Evolutionary conservation across 495 filamentous ascomycete species (phyloP).

Genomic region (Daldinia childiae): DNA sequence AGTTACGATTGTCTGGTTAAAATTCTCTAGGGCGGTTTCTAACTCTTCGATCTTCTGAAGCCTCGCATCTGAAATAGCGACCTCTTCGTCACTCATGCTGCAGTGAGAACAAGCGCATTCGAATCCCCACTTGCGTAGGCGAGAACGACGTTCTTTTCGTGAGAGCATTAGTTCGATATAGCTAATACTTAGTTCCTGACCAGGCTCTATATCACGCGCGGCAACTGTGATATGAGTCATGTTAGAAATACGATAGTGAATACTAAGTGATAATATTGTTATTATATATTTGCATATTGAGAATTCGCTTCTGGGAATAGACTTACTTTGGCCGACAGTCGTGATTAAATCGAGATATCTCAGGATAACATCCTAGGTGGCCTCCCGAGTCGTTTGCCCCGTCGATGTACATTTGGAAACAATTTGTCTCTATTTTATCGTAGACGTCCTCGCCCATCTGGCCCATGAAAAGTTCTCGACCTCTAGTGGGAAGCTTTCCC

Average conservation of each 20-base stretch:
- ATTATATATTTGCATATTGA: not conserved
- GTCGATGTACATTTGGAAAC: slow-evolving; percentile 52
- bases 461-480: slow-evolving; percentile 41
- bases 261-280: slow-evolving; percentile 28
- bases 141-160: slow-evolving; percentile 46
- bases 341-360: slow-evolving; percentile 54
- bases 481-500: slow-evolving; percentile 37
- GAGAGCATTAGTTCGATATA: slow-evolving; percentile 50
- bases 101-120: slow-evolving; percentile 53
- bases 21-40: slow-evolving; percentile 49
- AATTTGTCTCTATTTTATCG: slow-evolving; percentile 52
- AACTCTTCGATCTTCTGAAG: slow-evolving; percentile 48
- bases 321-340: slow-evolving; percentile 59
- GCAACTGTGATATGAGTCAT: slow-evolving; percentile 54
- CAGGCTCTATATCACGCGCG: slow-evolving; percentile 50
- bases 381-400: slow-evolving; percentile 37
- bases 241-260: slow-evolving; percentile 53
- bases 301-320: not conserved
- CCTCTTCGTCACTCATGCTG: slow-evolving; percentile 30
- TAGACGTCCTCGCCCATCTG: slow-evolving; percentile 49
- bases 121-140: slow-evolving; percentile 53
- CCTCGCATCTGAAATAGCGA: slow-evolving; percentile 48
- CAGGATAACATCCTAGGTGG: slow-evolving; percentile 52
- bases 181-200: slow-evolving; percentile 55
- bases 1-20: slow-evolving; percentile 42